These are phyloP conservation scores for Rhizopogon vulgaris DNA, from an alignment of 768 basidiomycete genomes.

Conservation along the genomic window DNA sequence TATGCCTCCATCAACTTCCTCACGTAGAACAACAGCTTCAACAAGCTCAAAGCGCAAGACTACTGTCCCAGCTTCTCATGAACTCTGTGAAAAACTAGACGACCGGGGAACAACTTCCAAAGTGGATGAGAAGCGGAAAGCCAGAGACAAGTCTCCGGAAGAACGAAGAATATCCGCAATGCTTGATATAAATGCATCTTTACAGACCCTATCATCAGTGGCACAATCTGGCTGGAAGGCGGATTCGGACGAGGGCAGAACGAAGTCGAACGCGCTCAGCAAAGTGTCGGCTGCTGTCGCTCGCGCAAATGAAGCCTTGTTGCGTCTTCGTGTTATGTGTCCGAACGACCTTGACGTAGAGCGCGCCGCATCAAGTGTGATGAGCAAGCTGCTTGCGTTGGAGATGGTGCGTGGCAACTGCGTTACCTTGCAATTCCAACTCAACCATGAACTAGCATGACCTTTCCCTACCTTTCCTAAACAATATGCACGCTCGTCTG, in stretches of 20 bases:
- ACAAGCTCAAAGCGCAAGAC: not conserved
- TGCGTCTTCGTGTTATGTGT: slow-evolving; percentile 36
- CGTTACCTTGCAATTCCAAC: not conserved
- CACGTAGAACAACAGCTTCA: not conserved
- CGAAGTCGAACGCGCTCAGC: slow-evolving; percentile 23
- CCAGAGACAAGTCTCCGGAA: slow-evolving; percentile 16
- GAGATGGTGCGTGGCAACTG: slow-evolving; percentile 54
- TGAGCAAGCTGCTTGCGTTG: slow-evolving; percentile 60
- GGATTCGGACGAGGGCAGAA: slow-evolving; percentile 16
- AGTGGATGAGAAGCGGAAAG: not conserved
- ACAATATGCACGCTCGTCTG: slow-evolving; percentile 41
- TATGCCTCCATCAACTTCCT: not conserved
- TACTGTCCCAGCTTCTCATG: not conserved
- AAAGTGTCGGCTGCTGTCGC: slow-evolving; percentile 26
- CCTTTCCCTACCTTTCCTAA: slow-evolving; percentile 38
- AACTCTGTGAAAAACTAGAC: not conserved
- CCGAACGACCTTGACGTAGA: slow-evolving; percentile 60
- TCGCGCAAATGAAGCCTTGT: slow-evolving; percentile 39
- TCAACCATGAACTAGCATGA: slow-evolving; percentile 40
- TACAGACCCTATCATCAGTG: slow-evolving; percentile 47
- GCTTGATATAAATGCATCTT: slow-evolving; percentile 57
- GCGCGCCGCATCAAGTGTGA: slow-evolving; percentile 60
- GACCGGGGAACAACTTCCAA: not conserved
- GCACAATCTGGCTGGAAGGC: slow-evolving; percentile 60
- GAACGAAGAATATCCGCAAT: slow-evolving; percentile 43